These are phyloP conservation scores for Platismatia glauca DNA, from an alignment of 495 filamentous ascomycete species.

Conservation along the genomic window DNA sequence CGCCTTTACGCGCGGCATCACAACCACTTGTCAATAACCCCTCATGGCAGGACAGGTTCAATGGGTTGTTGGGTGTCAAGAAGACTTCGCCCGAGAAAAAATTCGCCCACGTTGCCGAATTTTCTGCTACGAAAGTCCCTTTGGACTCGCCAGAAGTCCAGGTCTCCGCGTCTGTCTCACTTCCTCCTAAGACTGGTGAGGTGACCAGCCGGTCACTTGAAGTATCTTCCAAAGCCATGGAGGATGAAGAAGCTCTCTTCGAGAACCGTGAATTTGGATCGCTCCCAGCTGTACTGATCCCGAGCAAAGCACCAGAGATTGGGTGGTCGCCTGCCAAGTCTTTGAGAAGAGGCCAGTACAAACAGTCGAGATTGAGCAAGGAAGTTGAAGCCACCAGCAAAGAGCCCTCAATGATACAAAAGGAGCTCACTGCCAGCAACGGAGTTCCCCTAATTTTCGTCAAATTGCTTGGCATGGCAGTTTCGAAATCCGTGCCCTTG, in stretches of 20 bases:
- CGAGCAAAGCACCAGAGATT: conserved; percentile 47
- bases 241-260: conserved; percentile 72
- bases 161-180: conserved; percentile 48
- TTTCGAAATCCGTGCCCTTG: conserved; percentile 33
- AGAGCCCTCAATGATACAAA: conserved; percentile 17
- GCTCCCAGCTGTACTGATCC: conserved; percentile 58
- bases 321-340: conserved; percentile 43
- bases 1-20: conserved; percentile 22
- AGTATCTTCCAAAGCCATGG: conserved; percentile 50
- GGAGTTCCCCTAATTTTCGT: conserved; percentile 28
- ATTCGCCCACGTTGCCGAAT: conserved; percentile 42
- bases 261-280: conserved; percentile 77
- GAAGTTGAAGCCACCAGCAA: conserved; percentile 18
- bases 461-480: conserved; percentile 34
- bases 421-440: conserved; percentile 2
- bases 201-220: conserved; percentile 30
- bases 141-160: conserved; percentile 43
- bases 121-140: conserved; percentile 52
- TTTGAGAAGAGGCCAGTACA: conserved; percentile 32
- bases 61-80: conserved; percentile 59
- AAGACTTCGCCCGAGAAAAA: conserved; percentile 42
- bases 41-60: conserved; percentile 68
- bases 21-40: conserved; percentile 32
- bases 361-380: conserved; percentile 29
- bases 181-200: conserved; percentile 36